Percentiles rank a stretch among this genome's conserved stretches.
phyloP scores from a whole-genome alignment of 331 rosid genomes.

The Rhamnella rubrinervis region DNA sequence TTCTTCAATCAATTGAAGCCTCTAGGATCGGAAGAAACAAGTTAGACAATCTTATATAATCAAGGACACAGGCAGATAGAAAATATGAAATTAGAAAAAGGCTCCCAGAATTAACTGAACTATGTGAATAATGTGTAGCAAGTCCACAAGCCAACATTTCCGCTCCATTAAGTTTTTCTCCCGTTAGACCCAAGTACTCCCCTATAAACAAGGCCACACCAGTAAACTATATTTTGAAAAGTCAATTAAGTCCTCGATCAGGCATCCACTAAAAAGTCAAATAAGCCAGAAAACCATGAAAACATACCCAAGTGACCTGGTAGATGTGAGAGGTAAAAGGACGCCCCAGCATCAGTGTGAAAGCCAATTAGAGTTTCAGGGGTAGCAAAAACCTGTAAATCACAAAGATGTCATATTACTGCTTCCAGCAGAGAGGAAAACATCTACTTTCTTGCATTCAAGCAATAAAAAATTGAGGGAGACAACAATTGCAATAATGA shows the following conservation, averaged over 20 bases:
- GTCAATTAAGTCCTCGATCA: neutral
- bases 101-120: constrained; percentile 56
- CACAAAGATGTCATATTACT: constrained; percentile 15
- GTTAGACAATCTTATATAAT: constrained; percentile 6
- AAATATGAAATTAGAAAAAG: constrained; percentile 7
- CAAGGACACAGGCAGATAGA: neutral
- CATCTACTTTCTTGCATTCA: neutral
- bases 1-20: constrained; percentile 76
- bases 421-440: constrained; percentile 2
- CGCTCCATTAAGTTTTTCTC: constrained; percentile 73
- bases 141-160: constrained; percentile 89
- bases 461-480: neutral
- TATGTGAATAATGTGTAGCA: constrained; percentile 77
- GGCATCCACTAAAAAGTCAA: neutral
- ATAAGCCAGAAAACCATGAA: constrained; percentile 6
- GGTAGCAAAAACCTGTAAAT: constrained; percentile 76
- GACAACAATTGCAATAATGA: neutral
- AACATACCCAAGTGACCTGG: constrained; percentile 85
- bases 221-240: neutral
- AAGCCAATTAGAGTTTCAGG: constrained; percentile 93
- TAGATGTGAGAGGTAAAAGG: constrained; percentile 86
- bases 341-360: constrained; percentile 95
- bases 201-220: constrained; percentile 47
- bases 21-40: constrained; percentile 44
- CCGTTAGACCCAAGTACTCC: constrained; percentile 85